Evolutionary conservation across 106 monocot genomes (phyloP).

Genomic region (Xerophyta viscosa): DNA sequence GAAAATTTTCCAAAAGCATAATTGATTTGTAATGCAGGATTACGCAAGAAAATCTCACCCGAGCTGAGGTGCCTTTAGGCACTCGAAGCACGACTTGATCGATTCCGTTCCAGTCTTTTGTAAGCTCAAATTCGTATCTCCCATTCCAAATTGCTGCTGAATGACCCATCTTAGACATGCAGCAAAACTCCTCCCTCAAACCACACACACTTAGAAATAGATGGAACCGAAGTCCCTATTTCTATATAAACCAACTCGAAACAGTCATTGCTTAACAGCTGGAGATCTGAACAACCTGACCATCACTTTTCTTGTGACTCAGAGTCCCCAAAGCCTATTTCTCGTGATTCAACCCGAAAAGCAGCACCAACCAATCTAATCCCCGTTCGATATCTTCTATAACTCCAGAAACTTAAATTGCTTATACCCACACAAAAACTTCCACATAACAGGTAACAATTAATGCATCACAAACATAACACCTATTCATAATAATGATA

Average conservation of each 20-base stretch:
- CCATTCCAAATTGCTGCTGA: slow-evolving; percentile 43
- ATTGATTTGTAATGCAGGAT: not conserved
- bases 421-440: no score
- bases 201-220: slow-evolving; percentile 1
- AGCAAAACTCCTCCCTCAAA: not conserved
- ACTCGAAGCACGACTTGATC: slow-evolving; percentile 66
- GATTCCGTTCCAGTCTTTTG: slow-evolving; percentile 82
- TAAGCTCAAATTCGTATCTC: slow-evolving; percentile 42
- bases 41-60: slow-evolving; percentile 29
- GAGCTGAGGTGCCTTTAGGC: slow-evolving; percentile 69
- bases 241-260: not conserved
- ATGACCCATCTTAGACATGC: slow-evolving; percentile 50
- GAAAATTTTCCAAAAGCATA: not conserved
- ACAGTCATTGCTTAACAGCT: slow-evolving; percentile 17
- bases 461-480: no score
- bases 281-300: slow-evolving; percentile 6
- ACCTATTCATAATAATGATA: no score
- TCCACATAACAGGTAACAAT: no score
- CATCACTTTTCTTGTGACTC: slow-evolving; percentile 32
- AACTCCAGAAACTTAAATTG: no score
- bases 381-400: not conserved
- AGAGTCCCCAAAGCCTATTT: slow-evolving; percentile 11
- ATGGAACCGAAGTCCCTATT: not conserved
- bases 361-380: slow-evolving; percentile 15
- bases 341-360: slow-evolving; percentile 18